A percentile compares a stretch with the other conserved stretches of the same genome.
Evolutionary conservation across 805 yeast genomes (phyloP).

Genomic region (Jamesozyma jinghongensis): DNA sequence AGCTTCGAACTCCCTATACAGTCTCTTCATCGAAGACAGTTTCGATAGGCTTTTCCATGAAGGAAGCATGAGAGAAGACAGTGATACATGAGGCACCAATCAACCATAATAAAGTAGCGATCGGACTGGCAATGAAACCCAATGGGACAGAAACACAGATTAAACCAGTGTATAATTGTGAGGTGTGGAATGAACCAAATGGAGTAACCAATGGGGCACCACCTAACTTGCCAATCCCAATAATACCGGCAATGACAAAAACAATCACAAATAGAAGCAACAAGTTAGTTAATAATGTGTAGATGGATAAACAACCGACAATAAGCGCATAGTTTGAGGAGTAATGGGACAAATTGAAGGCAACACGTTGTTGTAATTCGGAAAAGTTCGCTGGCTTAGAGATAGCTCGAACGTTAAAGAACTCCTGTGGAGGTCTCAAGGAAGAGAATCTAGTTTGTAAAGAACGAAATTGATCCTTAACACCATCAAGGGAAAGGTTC

Average conservation of each 20-base stretch:
- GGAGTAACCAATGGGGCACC: conserved; percentile 80
- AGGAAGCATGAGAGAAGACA: conserved; percentile 77
- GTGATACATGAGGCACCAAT: conserved; percentile 74
- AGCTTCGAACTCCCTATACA: conserved; percentile 10
- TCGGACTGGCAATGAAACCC: conserved; percentile 81
- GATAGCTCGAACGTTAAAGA: conserved; percentile 80
- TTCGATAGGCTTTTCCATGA: conserved; percentile 93
- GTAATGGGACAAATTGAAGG: conserved; percentile 79
- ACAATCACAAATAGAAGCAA: conserved; percentile 74
- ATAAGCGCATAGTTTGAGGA: conserved; percentile 77
- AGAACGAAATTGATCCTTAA: conserved; percentile 39
- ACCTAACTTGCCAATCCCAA: conserved; percentile 65
- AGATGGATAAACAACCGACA: conserved; percentile 62
- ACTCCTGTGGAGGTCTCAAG: conserved; percentile 84
- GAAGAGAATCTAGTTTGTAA: conserved; percentile 59
- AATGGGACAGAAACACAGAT: conserved; percentile 69
- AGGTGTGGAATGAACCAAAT: conserved; percentile 59
- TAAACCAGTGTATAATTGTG: conserved; percentile 78
- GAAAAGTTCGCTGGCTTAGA: conserved; percentile 86
- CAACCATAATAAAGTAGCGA: conserved; percentile 86
- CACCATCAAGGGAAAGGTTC: conserved; percentile 25
- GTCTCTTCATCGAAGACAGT: conserved; percentile 80
- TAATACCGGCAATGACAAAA: conserved; percentile 64
- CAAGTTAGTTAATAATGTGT: conserved; percentile 80
- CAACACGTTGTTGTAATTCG: conserved; percentile 81